phyloP scores from a whole-genome alignment of 2,329 filamentous ascomycete genomes.

The Leptographium flavum region DNA sequence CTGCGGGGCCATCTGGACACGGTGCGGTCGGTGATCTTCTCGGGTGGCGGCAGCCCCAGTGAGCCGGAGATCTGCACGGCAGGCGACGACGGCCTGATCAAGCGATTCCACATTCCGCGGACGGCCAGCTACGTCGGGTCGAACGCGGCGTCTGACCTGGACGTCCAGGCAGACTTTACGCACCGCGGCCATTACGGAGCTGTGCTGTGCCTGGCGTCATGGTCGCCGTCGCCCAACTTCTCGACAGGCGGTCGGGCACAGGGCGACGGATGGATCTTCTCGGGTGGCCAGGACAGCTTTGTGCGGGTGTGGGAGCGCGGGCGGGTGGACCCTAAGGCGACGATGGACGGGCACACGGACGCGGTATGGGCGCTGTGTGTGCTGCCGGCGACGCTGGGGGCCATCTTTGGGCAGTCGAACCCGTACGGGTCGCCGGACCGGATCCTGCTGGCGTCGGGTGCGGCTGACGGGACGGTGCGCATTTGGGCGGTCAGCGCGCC shows the following conservation, averaged over 20 bases:
- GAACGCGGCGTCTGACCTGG: slow-evolving; percentile 55
- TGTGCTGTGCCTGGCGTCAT: slow-evolving; percentile 75
- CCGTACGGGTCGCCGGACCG: slow-evolving; percentile 71
- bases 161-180: slow-evolving; percentile 87
- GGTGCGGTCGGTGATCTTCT: slow-evolving; percentile 90
- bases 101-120: slow-evolving; percentile 89
- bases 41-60: slow-evolving; percentile 83
- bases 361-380: slow-evolving; percentile 94
- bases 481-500: slow-evolving; percentile 91
- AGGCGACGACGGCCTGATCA: slow-evolving; percentile 89
- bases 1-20: slow-evolving; percentile 87
- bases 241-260: slow-evolving; percentile 75
- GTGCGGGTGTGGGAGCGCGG: slow-evolving; percentile 93
- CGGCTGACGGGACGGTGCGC: slow-evolving; percentile 79
- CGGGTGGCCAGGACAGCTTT: slow-evolving; percentile 84
- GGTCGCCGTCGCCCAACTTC: slow-evolving; percentile 77
- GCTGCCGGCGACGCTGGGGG: slow-evolving; percentile 66
- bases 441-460: slow-evolving; percentile 80
- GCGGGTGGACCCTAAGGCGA: slow-evolving; percentile 87
- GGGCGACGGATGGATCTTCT: slow-evolving; percentile 97
- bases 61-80: slow-evolving; percentile 96
- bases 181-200: slow-evolving; percentile 87
- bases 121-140: slow-evolving; percentile 36
- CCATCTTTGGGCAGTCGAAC: slow-evolving; percentile 63
- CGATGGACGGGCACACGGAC: slow-evolving; percentile 85